Conservation (phyloP, 2,329 filamentous ascomycete species). For the Diaporthe vexans region DNA sequence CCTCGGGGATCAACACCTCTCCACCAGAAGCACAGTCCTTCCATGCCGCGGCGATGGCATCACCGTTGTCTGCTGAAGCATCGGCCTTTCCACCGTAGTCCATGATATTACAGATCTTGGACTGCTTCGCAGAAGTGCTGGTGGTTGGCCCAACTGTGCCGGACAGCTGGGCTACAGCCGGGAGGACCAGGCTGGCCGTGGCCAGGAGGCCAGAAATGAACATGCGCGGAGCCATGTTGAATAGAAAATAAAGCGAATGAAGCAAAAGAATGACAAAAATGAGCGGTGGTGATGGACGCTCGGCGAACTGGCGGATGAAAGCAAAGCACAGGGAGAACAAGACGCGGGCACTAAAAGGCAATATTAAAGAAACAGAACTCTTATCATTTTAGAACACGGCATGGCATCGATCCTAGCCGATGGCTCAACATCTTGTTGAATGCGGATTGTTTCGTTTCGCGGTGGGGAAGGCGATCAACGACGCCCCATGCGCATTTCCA, state of each 20-base stretch:
- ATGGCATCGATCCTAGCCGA: neutral
- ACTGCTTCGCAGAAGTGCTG: slow-evolving; percentile 47
- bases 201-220: slow-evolving; percentile 38
- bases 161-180: slow-evolving; percentile 45
- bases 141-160: slow-evolving; percentile 49
- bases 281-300: neutral
- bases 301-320: neutral
- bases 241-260: neutral
- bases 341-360: neutral
- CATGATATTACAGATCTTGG: slow-evolving; percentile 61
- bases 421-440: slow-evolving; percentile 27
- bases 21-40: slow-evolving; percentile 61
- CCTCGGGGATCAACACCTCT: slow-evolving; percentile 61
- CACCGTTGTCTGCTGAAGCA: slow-evolving; percentile 58
- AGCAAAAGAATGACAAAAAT: neutral
- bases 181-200: slow-evolving; percentile 35
- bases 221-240: slow-evolving; percentile 36
- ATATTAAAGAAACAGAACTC: neutral
- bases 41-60: slow-evolving; percentile 48
- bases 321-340: neutral
- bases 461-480: neutral
- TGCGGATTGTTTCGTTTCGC: slow-evolving; percentile 37
- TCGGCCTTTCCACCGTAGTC: slow-evolving; percentile 64
- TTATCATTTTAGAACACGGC: neutral
- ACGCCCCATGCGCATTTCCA: neutral